phyloP scores from a whole-genome alignment of 192 early-diverging fungal species.

The Gaertneriomyces semiglobifer region DNA sequence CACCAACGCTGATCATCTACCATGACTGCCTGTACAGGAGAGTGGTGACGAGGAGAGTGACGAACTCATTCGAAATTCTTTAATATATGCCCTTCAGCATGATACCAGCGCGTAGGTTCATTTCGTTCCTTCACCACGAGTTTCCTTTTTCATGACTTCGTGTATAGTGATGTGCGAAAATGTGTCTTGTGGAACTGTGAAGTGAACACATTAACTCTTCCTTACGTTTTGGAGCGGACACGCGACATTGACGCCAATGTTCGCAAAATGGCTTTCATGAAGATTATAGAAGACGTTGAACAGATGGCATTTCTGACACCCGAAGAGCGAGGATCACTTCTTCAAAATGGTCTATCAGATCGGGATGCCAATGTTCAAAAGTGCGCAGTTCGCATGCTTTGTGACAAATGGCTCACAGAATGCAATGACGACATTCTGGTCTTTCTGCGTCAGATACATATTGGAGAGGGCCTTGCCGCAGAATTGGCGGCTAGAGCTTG shows the following conservation, averaged over 20 bases:
- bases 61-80: conserved; percentile 56
- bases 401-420: conserved; percentile 26
- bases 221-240: conserved; percentile 69
- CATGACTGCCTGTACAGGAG: conserved; percentile 37
- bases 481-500: conserved; percentile 16
- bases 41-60: conserved; percentile 51
- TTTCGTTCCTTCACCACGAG: not conserved
- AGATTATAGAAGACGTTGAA: conserved; percentile 62
- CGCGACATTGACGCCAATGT: conserved; percentile 74
- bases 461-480: conserved; percentile 13
- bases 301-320: conserved; percentile 69
- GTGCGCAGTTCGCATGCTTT: conserved; percentile 62
- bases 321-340: conserved; percentile 66
- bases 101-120: conserved; percentile 69
- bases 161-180: conserved; percentile 72
- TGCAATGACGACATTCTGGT: conserved; percentile 10
- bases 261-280: conserved; percentile 67
- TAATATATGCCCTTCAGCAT: conserved; percentile 64
- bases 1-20: not conserved
- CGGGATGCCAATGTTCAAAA: conserved; percentile 76
- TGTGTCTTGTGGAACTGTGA: conserved; percentile 74
- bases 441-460: conserved; percentile 23
- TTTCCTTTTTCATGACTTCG: too few relatives aligned
- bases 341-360: conserved; percentile 77
- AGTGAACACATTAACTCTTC: conserved; percentile 57